Evolutionary conservation across 768 basidiomycete genomes (phyloP).

Genomic region (Suillus spraguei): DNA sequence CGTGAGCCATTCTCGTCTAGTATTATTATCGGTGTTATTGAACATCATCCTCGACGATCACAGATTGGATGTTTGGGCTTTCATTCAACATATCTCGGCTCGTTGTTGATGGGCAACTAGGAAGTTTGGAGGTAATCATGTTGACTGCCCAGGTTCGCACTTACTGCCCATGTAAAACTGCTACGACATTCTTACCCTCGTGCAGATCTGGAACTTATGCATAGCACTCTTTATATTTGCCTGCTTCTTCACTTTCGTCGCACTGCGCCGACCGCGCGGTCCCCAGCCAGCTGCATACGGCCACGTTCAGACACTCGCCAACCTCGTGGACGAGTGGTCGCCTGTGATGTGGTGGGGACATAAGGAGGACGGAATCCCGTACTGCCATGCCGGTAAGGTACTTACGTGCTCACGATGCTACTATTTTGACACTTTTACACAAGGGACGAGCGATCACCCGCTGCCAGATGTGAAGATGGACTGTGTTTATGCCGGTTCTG

Average conservation of each 20-base stretch:
- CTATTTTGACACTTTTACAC: neutral
- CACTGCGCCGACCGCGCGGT: slow-evolving; percentile 21
- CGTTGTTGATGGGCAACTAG: no score
- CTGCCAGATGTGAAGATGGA: slow-evolving; percentile 26
- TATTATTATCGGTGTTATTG: neutral
- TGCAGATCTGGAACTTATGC: slow-evolving; percentile 30
- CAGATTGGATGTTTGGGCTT: slow-evolving; percentile 36
- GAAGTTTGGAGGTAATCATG: slow-evolving; percentile 13
- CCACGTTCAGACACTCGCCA: slow-evolving; percentile 36
- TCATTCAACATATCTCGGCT: neutral
- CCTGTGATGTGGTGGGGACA: slow-evolving; percentile 35
- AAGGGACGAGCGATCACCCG: slow-evolving; percentile 13
- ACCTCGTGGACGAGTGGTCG: slow-evolving; percentile 39
- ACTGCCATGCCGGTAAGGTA: slow-evolving; percentile 23
- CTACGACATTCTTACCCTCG: neutral
- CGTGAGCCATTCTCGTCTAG: slow-evolving; percentile 21
- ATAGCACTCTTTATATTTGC: slow-evolving; percentile 23
- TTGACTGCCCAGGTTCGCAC: slow-evolving; percentile 28
- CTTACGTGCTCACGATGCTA: neutral
- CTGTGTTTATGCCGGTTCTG: slow-evolving; percentile 20
- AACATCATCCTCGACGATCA: neutral
- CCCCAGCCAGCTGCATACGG: slow-evolving; percentile 36
- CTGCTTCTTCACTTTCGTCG: slow-evolving; percentile 19
- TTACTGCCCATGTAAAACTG: neutral
- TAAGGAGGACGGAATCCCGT: slow-evolving; percentile 16